Evolutionary conservation across 1,284 basidiomycete species (phyloP), one percentile per base, ranked within the genome.

Genomic region (Coriolopsis trogii): DNA sequence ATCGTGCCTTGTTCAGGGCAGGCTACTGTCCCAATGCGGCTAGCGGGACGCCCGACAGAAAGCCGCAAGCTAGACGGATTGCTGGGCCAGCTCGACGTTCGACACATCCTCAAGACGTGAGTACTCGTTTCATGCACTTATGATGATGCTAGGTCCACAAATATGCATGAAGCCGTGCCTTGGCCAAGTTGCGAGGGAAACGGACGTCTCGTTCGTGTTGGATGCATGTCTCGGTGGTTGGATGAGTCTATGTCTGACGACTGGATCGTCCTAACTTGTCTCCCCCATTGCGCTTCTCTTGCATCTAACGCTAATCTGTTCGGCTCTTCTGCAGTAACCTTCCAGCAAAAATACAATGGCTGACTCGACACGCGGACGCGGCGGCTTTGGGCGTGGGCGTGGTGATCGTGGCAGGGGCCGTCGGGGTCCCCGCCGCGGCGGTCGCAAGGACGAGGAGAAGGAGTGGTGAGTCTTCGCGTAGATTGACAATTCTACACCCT

Each of bases 401-500:
- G 91, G 91, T 67, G 89, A 89, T 43, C 74, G 87, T 59, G 88
- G 91, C 40, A 81, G 92, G 65, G 91, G 93, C 50, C 87, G 94
- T 64, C 83, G 94, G 67, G 94, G 95, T 55, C 88, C 92, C 64
- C 91, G 96, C 70, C 91, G 96, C 69, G 95, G 96, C 60, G 92
- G 91, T 62, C 93, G 94, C 80, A 96, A 95, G 79, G 96, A 98
- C 69, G 95, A 98, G 74, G 96, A 98, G 79, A 98, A 98, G 84
- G 95, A 98, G 78, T 98, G 95, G 95, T 95, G 71, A 72, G 89
- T 18, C 5, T 33, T 46, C 5, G 21, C 15, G 41, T 28, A 6
- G 13, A 20, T n/a, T 25, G 33, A 16, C 26, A 15, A 10, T 4
- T 36, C 8, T 30, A 6, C 34, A n/a, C 15, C 48, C 13, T 36